Conservation (phyloP, 768 basidiomycete genomes). For the Clavaria fumosa region DNA sequence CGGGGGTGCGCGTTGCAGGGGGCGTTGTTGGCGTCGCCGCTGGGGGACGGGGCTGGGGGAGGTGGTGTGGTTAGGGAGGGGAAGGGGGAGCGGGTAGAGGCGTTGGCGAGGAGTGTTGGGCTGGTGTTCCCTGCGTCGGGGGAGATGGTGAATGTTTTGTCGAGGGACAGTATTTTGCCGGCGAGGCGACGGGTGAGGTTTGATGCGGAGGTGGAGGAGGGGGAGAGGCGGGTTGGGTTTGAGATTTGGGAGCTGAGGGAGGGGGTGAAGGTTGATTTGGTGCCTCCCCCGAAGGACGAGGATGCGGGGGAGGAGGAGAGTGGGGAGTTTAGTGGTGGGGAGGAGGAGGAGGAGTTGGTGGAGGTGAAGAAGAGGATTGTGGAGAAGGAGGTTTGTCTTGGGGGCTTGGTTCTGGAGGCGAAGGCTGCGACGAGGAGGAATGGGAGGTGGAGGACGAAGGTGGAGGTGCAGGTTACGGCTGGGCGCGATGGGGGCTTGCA, state of each 20-base stretch:
- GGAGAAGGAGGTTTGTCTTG: slow-evolving; percentile 38
- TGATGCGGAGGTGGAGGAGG: slow-evolving; percentile 34
- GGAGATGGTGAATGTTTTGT: slow-evolving; percentile 47
- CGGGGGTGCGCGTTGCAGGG: slow-evolving; percentile 70
- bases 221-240: slow-evolving; percentile 35
- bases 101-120: slow-evolving; percentile 49
- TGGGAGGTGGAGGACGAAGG: slow-evolving; percentile 32
- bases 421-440: slow-evolving; percentile 26
- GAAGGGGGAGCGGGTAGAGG: slow-evolving; percentile 28
- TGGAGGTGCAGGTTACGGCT: slow-evolving; percentile 31
- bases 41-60: slow-evolving; percentile 29
- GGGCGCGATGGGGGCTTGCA: slow-evolving; percentile 24
- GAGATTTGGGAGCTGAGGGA: slow-evolving; percentile 74
- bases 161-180: slow-evolving; percentile 60
- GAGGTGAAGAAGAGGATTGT: slow-evolving; percentile 50
- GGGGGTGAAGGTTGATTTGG: slow-evolving; percentile 45
- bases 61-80: slow-evolving; percentile 36
- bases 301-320: slow-evolving; percentile 32
- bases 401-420: slow-evolving; percentile 27
- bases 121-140: slow-evolving; percentile 49
- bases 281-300: slow-evolving; percentile 30
- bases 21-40: slow-evolving; percentile 36
- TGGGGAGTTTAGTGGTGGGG: slow-evolving; percentile 32
- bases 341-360: slow-evolving; percentile 43
- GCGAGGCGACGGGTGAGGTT: slow-evolving; percentile 43